A percentile compares a stretch with the other conserved stretches of the same genome.
Conservation (phyloP, 2,329 filamentous ascomycete species). For the Pseudocercospora crystallina region DNA sequence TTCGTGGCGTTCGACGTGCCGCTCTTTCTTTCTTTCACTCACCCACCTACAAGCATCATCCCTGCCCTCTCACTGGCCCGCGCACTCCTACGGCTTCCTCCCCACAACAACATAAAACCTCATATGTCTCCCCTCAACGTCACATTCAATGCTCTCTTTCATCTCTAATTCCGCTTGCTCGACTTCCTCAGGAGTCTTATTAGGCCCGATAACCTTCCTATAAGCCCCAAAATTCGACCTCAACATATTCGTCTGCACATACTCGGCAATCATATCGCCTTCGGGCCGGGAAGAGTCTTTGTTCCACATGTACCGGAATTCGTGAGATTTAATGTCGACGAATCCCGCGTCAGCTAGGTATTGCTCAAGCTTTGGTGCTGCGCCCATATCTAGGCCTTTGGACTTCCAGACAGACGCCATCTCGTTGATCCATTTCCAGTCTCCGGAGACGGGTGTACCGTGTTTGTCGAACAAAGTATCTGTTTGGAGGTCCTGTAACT, state of each 20-base stretch:
- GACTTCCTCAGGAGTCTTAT: constrained; percentile 9
- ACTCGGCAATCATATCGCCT: constrained; percentile 12
- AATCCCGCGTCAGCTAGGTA: constrained; percentile 45
- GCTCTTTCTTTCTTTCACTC: too few species aligned
- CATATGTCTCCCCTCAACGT: constrained; percentile 17
- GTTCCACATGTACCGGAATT: constrained; percentile 21
- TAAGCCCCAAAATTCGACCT: constrained; percentile 10
- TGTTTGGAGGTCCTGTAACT: constrained; percentile 48
- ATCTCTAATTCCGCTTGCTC: constrained; percentile 7
- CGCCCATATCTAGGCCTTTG: constrained; percentile 38
- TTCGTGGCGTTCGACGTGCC: too few species aligned
- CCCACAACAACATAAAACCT: constrained; percentile 15
- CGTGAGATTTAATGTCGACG: constrained; percentile 37
- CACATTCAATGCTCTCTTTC: constrained; percentile 1
- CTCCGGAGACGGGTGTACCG: constrained; percentile 11
- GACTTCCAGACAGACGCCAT: constrained; percentile 31
- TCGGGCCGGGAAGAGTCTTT: constrained; percentile 7
- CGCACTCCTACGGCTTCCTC: constrained; percentile 9
- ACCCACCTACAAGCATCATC: too few species aligned
- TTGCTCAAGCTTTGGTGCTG: constrained; percentile 38
- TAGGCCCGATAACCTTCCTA: constrained; percentile 2
- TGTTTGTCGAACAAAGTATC: constrained; percentile 30
- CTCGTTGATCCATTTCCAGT: constrained; percentile 19
- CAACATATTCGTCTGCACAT: constrained; percentile 5
- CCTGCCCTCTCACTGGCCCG: too few species aligned